Conservation (phyloP, 345 rosid species). For the Lenwebbia sp. region DNA sequence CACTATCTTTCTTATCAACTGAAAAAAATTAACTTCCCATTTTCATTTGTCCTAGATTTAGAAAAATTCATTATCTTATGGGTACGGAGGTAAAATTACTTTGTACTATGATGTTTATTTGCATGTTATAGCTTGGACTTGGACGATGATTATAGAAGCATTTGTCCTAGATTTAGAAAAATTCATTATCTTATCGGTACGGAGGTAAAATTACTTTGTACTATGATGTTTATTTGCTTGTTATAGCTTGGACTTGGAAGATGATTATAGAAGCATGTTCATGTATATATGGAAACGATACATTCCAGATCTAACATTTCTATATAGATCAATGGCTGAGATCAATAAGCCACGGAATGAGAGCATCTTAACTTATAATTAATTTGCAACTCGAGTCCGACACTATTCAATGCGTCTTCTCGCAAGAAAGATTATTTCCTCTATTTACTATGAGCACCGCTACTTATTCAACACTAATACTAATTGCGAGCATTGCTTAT, state of each 20-base stretch:
- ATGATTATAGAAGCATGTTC: background rate
- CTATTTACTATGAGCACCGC: rapidly evolving
- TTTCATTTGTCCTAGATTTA: background rate
- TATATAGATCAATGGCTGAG: no score
- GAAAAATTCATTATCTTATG: no score
- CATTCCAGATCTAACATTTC: no score
- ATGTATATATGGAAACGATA: background rate
- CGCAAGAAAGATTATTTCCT: rapidly evolving
- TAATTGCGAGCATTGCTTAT: rapidly evolving
- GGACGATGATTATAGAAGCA: no score
- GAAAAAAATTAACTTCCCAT: background rate
- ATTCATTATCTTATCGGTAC: background rate
- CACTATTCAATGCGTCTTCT: background rate
- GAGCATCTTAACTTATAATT: no score
- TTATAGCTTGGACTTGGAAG: background rate
- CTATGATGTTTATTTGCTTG: background rate
- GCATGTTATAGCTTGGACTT: no score
- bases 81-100: no score
- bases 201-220: no score
- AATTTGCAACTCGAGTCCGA: no score
- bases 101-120: no score
- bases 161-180: background rate
- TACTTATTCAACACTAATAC: background rate
- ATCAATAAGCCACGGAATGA: no score
- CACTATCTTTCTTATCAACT: no score